A percentile compares a stretch with the other conserved stretches of the same genome.
phyloP scores from a whole-genome alignment of 192 early-diverging fungal genomes.

The Coemansia sp. region DNA sequence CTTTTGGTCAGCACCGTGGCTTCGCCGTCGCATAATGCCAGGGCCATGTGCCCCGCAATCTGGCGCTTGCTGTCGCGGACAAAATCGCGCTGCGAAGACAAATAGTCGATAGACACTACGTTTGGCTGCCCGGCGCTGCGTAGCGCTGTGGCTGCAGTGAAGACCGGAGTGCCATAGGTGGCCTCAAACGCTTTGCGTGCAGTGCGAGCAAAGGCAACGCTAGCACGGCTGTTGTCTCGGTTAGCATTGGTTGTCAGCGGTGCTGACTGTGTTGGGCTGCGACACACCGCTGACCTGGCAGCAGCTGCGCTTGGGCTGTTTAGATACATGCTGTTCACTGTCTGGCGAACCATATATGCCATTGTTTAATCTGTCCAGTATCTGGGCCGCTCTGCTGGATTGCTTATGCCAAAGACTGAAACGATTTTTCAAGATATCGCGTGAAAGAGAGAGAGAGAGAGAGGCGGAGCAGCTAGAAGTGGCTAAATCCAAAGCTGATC shows the following conservation, averaged over 20 bases:
- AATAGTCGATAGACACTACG: slow-evolving; percentile 29
- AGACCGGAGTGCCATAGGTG: slow-evolving; percentile 18
- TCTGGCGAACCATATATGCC: too few species aligned
- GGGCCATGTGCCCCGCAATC: slow-evolving; percentile 39
- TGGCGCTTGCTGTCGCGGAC: slow-evolving; percentile 53
- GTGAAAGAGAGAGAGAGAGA: too few species aligned
- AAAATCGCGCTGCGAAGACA: slow-evolving; percentile 56
- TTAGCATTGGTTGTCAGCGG: neutral
- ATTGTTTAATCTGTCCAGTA: too few species aligned
- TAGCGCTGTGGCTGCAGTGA: slow-evolving; percentile 13
- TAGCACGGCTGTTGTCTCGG: slow-evolving; percentile 20
- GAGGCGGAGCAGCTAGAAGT: too few species aligned
- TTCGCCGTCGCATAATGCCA: slow-evolving; percentile 20
- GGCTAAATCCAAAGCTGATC: too few species aligned
- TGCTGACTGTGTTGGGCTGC: neutral
- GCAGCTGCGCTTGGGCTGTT: too few species aligned
- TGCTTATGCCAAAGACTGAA: too few species aligned
- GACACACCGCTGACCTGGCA: too few species aligned
- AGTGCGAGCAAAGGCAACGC: slow-evolving; percentile 28
- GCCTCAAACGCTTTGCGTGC: slow-evolving; percentile 32
- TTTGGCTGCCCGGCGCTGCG: slow-evolving; percentile 7
- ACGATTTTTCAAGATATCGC: too few species aligned
- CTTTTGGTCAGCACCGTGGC: slow-evolving; percentile 30
- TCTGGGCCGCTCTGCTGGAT: too few species aligned
- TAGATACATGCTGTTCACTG: too few species aligned